Conservation (phyloP, 1,284 basidiomycete species). For the Volvariella volvacea region DNA sequence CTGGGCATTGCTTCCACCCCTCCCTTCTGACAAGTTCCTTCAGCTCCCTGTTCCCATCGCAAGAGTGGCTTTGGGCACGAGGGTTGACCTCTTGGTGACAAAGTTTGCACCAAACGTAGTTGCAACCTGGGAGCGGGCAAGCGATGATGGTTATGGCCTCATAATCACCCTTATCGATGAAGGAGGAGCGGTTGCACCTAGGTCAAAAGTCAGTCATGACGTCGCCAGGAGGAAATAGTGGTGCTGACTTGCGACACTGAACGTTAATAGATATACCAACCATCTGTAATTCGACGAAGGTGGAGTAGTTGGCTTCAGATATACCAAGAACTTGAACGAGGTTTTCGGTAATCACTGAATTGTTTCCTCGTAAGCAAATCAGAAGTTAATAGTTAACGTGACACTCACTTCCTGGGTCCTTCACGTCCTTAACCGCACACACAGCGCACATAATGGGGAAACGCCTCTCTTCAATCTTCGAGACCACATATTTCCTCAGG, state of each 20-base stretch:
- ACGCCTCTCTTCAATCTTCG: constrained; percentile 43
- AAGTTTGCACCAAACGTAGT: constrained; percentile 44
- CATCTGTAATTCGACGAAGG: not conserved
- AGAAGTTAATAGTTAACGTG: not conserved
- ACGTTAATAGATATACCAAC: constrained; percentile 3
- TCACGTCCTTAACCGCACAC: constrained; percentile 29
- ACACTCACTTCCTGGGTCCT: constrained; percentile 32
- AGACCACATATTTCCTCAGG: constrained; percentile 33
- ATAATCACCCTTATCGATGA: constrained; percentile 7
- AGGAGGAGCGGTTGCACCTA: constrained; percentile 6
- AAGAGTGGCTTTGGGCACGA: constrained; percentile 39
- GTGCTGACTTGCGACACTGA: constrained; percentile 7
- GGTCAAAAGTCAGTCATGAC: not conserved
- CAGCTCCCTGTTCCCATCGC: constrained; percentile 48
- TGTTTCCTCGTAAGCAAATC: not conserved
- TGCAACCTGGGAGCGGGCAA: constrained; percentile 25
- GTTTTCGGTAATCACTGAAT: constrained; percentile 32
- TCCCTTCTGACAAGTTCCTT: constrained; percentile 41
- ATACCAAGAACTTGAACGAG: constrained; percentile 25
- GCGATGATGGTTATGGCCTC: constrained; percentile 3
- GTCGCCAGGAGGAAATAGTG: not conserved
- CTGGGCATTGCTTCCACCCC: constrained; percentile 56
- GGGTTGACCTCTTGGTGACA: constrained; percentile 39
- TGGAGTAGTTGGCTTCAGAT: not conserved
- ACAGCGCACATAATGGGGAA: constrained; percentile 59